Evolutionary conservation across 2,329 filamentous ascomycete species (phyloP), one percentile per base, ranked within the genome.

Genomic region (Rosellinia necatrix): DNA sequence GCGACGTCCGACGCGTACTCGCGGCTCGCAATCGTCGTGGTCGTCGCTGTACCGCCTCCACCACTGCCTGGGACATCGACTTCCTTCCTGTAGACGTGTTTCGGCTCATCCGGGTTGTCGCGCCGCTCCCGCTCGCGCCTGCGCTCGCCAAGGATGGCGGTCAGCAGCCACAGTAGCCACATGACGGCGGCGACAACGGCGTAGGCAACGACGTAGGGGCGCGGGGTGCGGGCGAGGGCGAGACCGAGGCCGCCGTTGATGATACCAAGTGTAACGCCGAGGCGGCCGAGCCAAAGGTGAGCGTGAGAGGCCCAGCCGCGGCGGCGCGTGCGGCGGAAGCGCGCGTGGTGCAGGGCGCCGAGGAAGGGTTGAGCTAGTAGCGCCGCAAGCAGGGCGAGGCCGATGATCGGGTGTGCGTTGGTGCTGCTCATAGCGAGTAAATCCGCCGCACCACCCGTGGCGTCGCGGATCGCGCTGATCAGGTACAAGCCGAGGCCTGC

Each of bases 331-430:
- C 62, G 62, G 60, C 74, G 75, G 68, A 75, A 80, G 13, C 66
- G 61, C 1, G 60, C 40, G 60, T 81, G 78, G 60, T 81, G 78
- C 3, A 75, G 38, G 35, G 68, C 61, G 2, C 78, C 78, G 2
- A 78, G 64, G 2, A 75, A 13, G 0, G 77, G 76, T 65, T 80
- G 77, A 40, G 76, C 53, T 59, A 75, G 56, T 4, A 80, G 65
- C 1, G 69, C 50, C 9, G 57, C 70, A 6, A 81, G 69, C 3
- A 77, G 64, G 3, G 77, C 66, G 46, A 80, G 65, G 25, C 78
- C 78, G 56, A 81, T 75, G 59, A 80, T 77, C 29, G 76, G 76
- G 60, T 81, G 78, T 40, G 70, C 72, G 59, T 74, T 76, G 29
- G 67, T 65, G 3, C 64, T 48, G 5, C 66, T 57, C n/a, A 66